Conservation (phyloP, 257 asterid species). For the Echium plantagineum region DNA sequence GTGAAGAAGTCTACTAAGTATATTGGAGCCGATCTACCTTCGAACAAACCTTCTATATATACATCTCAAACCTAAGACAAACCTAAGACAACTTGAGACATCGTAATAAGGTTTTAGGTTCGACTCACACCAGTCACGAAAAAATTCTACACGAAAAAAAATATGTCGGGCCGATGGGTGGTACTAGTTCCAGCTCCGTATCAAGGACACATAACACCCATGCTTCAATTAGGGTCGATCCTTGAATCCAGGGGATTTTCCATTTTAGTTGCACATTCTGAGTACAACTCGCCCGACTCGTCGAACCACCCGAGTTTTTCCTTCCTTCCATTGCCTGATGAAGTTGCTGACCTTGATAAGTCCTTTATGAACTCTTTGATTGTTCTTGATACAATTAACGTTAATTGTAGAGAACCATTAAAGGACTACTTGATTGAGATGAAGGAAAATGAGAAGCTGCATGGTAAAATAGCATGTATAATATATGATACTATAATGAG, state of each 20-base stretch:
- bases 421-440: slow-evolving; percentile 15
- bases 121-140: background rate
- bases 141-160: too few species aligned
- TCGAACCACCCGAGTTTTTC: slow-evolving; percentile 9
- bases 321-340: slow-evolving; percentile 2
- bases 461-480: slow-evolving; percentile 20
- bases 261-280: slow-evolving; percentile 10
- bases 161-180: background rate
- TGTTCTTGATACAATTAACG: background rate
- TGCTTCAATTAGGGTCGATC: slow-evolving; percentile 19
- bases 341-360: background rate
- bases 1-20: too few species aligned
- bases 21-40: too few species aligned
- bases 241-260: slow-evolving; percentile 21
- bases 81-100: slow-evolving; percentile 20
- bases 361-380: background rate
- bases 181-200: slow-evolving; percentile 16
- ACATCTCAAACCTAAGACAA: background rate
- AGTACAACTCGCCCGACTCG: slow-evolving; percentile 8
- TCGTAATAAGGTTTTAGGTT: background rate
- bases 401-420: slow-evolving; percentile 24
- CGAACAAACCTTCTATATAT: too few species aligned
- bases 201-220: slow-evolving; percentile 25
- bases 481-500: slow-evolving; percentile 35
- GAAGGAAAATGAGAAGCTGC: slow-evolving; percentile 8